Evolutionary conservation across 805 yeast species (phyloP).

Genomic region (Yarrowia alimentaria): DNA sequence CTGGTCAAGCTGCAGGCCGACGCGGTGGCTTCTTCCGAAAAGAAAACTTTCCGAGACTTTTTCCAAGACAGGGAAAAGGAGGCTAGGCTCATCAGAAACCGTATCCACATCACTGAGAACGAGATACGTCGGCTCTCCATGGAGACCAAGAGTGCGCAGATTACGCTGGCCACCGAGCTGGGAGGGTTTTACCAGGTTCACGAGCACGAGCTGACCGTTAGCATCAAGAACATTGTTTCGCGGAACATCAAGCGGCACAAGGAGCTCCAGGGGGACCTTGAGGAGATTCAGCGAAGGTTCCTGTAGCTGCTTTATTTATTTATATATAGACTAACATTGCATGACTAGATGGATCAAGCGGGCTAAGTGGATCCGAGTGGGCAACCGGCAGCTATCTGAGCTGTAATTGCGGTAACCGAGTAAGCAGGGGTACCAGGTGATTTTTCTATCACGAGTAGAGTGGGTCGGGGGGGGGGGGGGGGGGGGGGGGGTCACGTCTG

Average conservation of each 20-base stretch:
- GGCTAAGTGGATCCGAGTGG: neutral
- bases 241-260: slow-evolving; percentile 32
- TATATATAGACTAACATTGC: neutral
- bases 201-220: slow-evolving; percentile 37
- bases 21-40: slow-evolving; percentile 33
- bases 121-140: slow-evolving; percentile 37
- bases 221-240: slow-evolving; percentile 32
- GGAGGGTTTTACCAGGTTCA: slow-evolving; percentile 42
- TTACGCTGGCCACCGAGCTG: slow-evolving; percentile 42
- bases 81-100: slow-evolving; percentile 36
- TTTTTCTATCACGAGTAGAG: no score
- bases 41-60: slow-evolving; percentile 37
- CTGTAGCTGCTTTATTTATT: slow-evolving; percentile 1
- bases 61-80: slow-evolving; percentile 41
- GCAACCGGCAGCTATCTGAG: no score
- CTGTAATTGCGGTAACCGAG: no score
- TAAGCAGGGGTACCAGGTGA: no score
- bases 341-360: neutral
- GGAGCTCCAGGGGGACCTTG: slow-evolving; percentile 30
- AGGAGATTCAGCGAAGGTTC: slow-evolving; percentile 19
- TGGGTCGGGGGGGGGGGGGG: no score
- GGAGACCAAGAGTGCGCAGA: slow-evolving; percentile 40
- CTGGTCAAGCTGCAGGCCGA: slow-evolving; percentile 33
- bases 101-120: slow-evolving; percentile 36
- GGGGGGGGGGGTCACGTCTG: no score